These are phyloP conservation scores for Leccinum subgranulosum DNA, from an alignment of 768 basidiomycete genomes.

Conservation along the genomic window DNA sequence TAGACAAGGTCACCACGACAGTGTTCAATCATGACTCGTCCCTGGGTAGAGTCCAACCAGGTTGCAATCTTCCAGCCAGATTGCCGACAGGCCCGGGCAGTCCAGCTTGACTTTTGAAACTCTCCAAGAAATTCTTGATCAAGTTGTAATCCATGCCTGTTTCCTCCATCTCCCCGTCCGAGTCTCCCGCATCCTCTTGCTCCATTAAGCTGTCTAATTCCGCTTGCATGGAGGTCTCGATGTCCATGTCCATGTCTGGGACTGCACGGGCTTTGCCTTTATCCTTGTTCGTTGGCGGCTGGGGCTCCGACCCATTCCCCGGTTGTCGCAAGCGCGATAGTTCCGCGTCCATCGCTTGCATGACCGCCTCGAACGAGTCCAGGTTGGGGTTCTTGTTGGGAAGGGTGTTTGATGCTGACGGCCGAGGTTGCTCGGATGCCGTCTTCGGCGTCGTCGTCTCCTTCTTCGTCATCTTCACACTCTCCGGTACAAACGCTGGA, in stretches of 20 bases:
- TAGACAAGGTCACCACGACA: background rate
- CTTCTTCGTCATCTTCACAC: constrained; percentile 10
- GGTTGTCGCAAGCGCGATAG: constrained; percentile 47
- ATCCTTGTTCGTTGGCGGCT: constrained; percentile 41
- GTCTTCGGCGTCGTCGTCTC: constrained; percentile 5
- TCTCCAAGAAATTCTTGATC: constrained; percentile 96
- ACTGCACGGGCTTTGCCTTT: constrained; percentile 36
- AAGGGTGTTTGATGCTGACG: constrained; percentile 34
- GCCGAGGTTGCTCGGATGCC: constrained; percentile 8
- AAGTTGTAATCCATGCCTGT: constrained; percentile 77
- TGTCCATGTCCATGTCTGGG: constrained; percentile 56
- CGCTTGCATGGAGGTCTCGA: constrained; percentile 86
- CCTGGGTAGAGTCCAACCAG: constrained; percentile 71
- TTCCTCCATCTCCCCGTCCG: constrained; percentile 50
- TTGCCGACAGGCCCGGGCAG: constrained; percentile 89
- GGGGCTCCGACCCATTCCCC: constrained; percentile 13
- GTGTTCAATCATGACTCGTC: constrained; percentile 44
- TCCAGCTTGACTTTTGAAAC: constrained; percentile 90
- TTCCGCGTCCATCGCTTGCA: constrained; percentile 93
- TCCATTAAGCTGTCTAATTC: constrained; percentile 72
- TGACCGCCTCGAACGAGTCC: constrained; percentile 92
- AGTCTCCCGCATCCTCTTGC: constrained; percentile 40
- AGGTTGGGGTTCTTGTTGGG: constrained; percentile 63
- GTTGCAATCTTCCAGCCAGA: constrained; percentile 79
- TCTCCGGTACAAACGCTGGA: constrained; percentile 58